Percentiles rank a stretch among this genome's conserved stretches.
Conservation (phyloP, 495 filamentous ascomycete genomes). For the Xylaria sp. region DNA sequence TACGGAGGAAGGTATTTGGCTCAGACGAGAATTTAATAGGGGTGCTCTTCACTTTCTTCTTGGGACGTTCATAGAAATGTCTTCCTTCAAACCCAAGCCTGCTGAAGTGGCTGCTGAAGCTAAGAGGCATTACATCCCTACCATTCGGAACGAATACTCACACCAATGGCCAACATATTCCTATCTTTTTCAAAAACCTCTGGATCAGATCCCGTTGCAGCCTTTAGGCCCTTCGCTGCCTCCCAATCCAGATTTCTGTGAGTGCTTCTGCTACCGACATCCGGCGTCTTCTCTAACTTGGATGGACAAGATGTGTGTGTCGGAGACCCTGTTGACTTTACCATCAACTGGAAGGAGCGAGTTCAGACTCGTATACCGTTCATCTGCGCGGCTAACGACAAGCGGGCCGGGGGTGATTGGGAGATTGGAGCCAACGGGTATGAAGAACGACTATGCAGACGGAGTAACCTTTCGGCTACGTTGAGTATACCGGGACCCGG, state of each 20-base stretch:
- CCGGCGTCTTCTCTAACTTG: slow-evolving; percentile 15
- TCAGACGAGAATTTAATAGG: slow-evolving; percentile 2
- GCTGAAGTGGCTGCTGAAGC: slow-evolving; percentile 74
- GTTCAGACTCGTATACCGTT: slow-evolving; percentile 62
- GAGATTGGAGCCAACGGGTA: slow-evolving; percentile 73
- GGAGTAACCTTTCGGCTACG: slow-evolving; percentile 72
- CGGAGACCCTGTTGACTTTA: slow-evolving; percentile 74
- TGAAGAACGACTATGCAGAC: slow-evolving; percentile 73
- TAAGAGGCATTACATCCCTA: slow-evolving; percentile 67
- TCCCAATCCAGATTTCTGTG: slow-evolving; percentile 42
- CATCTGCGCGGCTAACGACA: slow-evolving; percentile 78
- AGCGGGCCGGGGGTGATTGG: slow-evolving; percentile 77
- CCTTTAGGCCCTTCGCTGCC: slow-evolving; percentile 21
- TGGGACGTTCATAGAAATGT: slow-evolving; percentile 46
- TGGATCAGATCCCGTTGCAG: slow-evolving; percentile 43
- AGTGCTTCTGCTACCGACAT: slow-evolving; percentile 28
- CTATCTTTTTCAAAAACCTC: slow-evolving; percentile 54
- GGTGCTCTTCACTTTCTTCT: not conserved
- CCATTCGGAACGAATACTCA: slow-evolving; percentile 59
- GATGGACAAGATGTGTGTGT: slow-evolving; percentile 55
- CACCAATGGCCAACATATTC: slow-evolving; percentile 54
- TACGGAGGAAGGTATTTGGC: not conserved
- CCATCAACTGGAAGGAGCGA: slow-evolving; percentile 62
- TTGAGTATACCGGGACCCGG: slow-evolving; percentile 61
- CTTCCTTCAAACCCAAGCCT: slow-evolving; percentile 66